Evolutionary conservation across 2,329 filamentous ascomycete genomes (phyloP).

Genomic region (Penicillium sp.): DNA sequence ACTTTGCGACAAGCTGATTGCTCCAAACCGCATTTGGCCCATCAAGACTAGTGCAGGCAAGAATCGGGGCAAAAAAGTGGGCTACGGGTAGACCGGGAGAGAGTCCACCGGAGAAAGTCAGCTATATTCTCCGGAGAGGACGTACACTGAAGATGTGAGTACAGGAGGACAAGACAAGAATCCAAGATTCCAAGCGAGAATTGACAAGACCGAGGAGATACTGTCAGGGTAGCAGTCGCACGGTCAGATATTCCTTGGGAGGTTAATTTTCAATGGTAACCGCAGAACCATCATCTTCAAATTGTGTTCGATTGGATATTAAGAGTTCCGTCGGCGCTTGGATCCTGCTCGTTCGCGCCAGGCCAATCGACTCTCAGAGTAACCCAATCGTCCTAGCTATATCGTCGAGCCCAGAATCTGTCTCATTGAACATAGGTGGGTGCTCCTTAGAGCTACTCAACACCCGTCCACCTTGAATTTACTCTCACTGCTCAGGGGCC

Average conservation of each 20-base stretch:
- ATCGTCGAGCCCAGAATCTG: no score
- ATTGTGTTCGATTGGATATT: not conserved
- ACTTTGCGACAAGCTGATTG: not conserved
- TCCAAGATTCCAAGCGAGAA: no score
- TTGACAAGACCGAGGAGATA: no score
- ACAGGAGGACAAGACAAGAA: no score
- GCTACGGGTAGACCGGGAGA: not conserved
- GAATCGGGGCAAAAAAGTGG: slow-evolving; percentile 2
- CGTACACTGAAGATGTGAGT: not conserved
- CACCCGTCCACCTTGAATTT: no score
- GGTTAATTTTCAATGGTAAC: no score
- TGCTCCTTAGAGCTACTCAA: no score
- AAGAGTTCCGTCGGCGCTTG: not conserved
- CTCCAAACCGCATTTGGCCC: not conserved
- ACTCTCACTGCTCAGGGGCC: no score
- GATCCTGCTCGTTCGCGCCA: not conserved
- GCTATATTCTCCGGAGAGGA: not conserved
- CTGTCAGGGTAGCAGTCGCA: not conserved
- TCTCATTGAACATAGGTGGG: no score
- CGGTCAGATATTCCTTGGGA: not conserved
- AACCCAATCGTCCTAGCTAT: no score
- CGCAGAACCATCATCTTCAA: no score
- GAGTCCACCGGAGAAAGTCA: not conserved
- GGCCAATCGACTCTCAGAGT: not conserved
- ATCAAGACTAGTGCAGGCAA: slow-evolving; percentile 6